Percentiles rank a stretch among this genome's conserved stretches.
phyloP scores from a whole-genome alignment of 1,284 basidiomycete species.

The Cryptococcus sp. region DNA sequence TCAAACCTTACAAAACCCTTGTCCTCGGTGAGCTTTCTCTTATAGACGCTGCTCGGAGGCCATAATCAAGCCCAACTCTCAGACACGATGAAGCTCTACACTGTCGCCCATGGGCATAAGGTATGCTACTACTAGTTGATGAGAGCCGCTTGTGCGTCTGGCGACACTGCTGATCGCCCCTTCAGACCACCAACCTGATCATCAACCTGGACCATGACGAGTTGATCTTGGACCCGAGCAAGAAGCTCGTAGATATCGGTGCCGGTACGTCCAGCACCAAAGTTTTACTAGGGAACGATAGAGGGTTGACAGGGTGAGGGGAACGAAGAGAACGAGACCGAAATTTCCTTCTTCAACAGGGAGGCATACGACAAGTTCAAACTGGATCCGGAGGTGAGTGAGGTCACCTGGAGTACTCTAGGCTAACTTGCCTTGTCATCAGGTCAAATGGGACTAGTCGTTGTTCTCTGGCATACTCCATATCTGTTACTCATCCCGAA shows the following conservation, averaged over 20 bases:
- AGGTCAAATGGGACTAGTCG: slow-evolving; percentile 4
- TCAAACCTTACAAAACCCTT: slow-evolving; percentile 78
- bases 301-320: too few relatives aligned
- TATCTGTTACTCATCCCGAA: not conserved
- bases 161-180: not conserved
- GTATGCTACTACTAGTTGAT: slow-evolving; percentile 46
- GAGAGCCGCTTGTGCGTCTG: not conserved
- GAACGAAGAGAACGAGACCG: slow-evolving; percentile 81
- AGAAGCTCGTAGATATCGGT: slow-evolving; percentile 63
- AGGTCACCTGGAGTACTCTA: not conserved
- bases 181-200: slow-evolving; percentile 84
- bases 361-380: slow-evolving; percentile 75
- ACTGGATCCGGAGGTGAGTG: slow-evolving; percentile 66
- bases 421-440: not conserved
- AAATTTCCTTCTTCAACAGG: slow-evolving; percentile 83
- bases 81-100: slow-evolving; percentile 94
- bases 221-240: slow-evolving; percentile 73
- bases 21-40: slow-evolving; percentile 58
- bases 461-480: not conserved
- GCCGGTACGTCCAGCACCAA: slow-evolving; percentile 59
- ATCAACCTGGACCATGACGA: slow-evolving; percentile 93
- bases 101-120: slow-evolving; percentile 90
- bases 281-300: not conserved
- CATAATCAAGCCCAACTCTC: not conserved
- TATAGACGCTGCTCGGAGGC: not conserved